Conservation (phyloP, 352 stramenopile genomes). For the Phytophthora hybrid region DNA sequence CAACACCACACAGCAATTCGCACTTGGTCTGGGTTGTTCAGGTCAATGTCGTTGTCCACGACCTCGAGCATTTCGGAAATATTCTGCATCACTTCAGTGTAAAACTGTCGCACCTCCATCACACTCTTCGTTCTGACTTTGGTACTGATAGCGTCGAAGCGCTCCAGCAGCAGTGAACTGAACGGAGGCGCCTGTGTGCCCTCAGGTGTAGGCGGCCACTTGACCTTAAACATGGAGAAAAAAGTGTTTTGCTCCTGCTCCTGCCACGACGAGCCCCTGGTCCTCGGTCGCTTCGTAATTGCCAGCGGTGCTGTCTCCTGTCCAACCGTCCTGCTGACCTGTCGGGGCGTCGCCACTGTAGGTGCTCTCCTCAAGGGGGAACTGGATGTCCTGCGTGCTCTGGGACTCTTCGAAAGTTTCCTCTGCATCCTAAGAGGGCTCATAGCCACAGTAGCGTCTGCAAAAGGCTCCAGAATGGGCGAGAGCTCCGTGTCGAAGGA, state of each 20-base stretch:
- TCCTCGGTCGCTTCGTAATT: conserved; percentile 35
- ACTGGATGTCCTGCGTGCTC: conserved; percentile 17
- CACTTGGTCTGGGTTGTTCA: conserved; percentile 74
- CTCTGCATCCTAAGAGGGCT: conserved; percentile 34
- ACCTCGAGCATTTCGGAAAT: conserved; percentile 54
- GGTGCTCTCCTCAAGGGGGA: conserved; percentile 22
- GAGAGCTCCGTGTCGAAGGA: conserved; percentile 58
- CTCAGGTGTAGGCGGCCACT: conserved; percentile 53
- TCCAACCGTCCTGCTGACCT: conserved; percentile 18
- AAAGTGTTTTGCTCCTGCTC: conserved; percentile 74
- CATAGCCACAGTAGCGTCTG: conserved; percentile 26
- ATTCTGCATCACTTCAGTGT: conserved; percentile 58
- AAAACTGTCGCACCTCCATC: conserved; percentile 69
- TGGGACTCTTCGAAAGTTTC: conserved; percentile 27
- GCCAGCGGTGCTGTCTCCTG: conserved; percentile 12
- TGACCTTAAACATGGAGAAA: conserved; percentile 74
- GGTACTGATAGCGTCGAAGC: conserved; percentile 68
- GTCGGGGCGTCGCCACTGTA: conserved; percentile 18
- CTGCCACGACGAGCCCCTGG: conserved; percentile 47
- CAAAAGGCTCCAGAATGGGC: conserved; percentile 62
- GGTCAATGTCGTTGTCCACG: conserved; percentile 66
- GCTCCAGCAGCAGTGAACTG: conserved; percentile 56
- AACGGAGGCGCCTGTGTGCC: conserved; percentile 36
- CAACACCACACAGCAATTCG: conserved; percentile 80
- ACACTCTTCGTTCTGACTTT: conserved; percentile 71